Evolutionary conservation across 2,329 filamentous ascomycete species (phyloP).

Genomic region (Fusarium tupiense): DNA sequence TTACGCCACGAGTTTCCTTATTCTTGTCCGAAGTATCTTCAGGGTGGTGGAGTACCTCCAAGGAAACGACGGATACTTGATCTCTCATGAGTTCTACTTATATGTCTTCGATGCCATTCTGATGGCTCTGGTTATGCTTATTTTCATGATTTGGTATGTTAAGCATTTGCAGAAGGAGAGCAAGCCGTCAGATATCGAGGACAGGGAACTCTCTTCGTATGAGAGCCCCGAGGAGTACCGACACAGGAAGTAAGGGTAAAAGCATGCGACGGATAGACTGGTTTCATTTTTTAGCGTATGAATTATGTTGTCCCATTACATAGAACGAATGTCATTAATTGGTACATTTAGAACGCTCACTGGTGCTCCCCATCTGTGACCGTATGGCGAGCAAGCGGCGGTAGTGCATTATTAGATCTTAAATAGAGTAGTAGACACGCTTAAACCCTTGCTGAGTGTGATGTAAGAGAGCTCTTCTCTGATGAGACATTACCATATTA

Average conservation of each 20-base stretch:
- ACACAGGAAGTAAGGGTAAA: neutral
- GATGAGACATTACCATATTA: too few species aligned
- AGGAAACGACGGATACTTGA: slow-evolving; percentile 1
- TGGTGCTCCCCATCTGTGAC: neutral
- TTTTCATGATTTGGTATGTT: slow-evolving; percentile 8
- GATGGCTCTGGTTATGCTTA: slow-evolving; percentile 3
- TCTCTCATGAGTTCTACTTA: slow-evolving; percentile 1
- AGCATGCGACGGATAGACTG: neutral
- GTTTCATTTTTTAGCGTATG: neutral
- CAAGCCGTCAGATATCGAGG: neutral
- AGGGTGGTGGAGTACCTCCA: slow-evolving; percentile 4
- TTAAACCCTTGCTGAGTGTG: neutral
- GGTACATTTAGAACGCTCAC: neutral
- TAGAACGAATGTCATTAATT: neutral
- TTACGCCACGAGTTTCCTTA: slow-evolving; percentile 6
- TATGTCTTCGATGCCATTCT: slow-evolving; percentile 13
- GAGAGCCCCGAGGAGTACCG: neutral
- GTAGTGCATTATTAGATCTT: neutral
- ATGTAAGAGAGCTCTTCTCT: neutral
- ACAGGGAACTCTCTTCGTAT: neutral
- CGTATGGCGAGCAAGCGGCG: fast-evolving
- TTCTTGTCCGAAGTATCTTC: slow-evolving; percentile 12
- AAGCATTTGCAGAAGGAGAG: neutral
- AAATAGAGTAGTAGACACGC: too few species aligned
- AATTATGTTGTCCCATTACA: fast-evolving